Evolutionary conservation across 495 filamentous ascomycete genomes (phyloP).

Genomic region (Neurospora sp.): DNA sequence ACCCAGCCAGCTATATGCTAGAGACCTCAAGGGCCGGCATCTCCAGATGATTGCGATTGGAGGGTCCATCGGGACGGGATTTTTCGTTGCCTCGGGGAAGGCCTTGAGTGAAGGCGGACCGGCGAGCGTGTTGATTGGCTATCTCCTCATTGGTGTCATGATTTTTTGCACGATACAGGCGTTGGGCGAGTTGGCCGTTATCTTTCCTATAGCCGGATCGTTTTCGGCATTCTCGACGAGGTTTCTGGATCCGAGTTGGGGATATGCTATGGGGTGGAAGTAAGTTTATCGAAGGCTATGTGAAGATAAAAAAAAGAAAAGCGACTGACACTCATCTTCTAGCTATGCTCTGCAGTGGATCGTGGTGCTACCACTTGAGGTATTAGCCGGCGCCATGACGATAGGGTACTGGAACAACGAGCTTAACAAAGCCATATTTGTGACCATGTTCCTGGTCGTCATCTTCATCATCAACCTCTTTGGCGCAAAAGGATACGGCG

Average conservation of each 20-base stretch:
- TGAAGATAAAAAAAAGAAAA: neutral
- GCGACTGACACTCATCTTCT: neutral
- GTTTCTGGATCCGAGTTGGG: constrained; percentile 91
- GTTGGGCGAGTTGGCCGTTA: constrained; percentile 84
- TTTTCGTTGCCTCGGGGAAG: constrained; percentile 80
- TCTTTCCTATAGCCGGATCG: constrained; percentile 86
- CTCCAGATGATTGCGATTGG: constrained; percentile 97
- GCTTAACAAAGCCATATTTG: constrained; percentile 67
- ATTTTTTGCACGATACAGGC: constrained; percentile 87
- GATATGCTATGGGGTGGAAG: constrained; percentile 98
- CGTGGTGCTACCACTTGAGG: constrained; percentile 77
- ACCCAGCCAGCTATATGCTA: constrained; percentile 41
- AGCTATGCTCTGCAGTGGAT: constrained; percentile 94
- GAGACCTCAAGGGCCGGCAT: constrained; percentile 74
- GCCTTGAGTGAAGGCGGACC: constrained; percentile 75
- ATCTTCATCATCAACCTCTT: constrained; percentile 79
- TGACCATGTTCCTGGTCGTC: constrained; percentile 65
- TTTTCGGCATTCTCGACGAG: constrained; percentile 88
- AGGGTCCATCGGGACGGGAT: constrained; percentile 87
- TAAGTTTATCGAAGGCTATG: constrained; percentile 23
- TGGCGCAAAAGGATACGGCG: constrained; percentile 80
- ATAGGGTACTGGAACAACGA: constrained; percentile 71
- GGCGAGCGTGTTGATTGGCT: constrained; percentile 75
- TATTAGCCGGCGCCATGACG: constrained; percentile 83
- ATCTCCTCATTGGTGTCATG: constrained; percentile 75